Base-by-base conservation (phyloP, 495 filamentous ascomycete genomes). In the Tuber brumale region DNA sequence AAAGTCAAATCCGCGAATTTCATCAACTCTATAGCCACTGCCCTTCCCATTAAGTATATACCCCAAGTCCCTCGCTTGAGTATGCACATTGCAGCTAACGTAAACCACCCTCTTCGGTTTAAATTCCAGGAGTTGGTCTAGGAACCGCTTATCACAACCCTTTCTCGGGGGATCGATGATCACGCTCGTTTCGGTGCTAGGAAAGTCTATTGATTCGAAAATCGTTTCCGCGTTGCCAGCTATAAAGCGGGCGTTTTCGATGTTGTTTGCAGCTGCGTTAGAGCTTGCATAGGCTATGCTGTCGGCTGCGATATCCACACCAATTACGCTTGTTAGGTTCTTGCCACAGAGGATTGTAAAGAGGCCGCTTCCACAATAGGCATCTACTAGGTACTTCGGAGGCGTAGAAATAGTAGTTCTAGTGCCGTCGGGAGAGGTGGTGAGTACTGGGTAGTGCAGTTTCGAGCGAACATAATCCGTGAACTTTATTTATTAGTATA, bases 61-160 rank as follows among this genome's bases (percentile, higher is more conserved):
- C 35, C 39, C 86, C 85, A 98, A 90, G 85, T 99, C 95, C 72
- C 96, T 86, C 46, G 95, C 96, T 86, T 99, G 95, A 35, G 95
- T 97, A 81, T 98, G 96, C 74, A 98, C 96, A 83, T 99, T 98
- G 79, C 95, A 99, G 75, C 92, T 95, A 35, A 99, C 95, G 82
- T 99, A 99, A 12, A 97, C 90, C 19, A 98, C 88, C 70, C 95
- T 85, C 74, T 87, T 86, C 8, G 95, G 95, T 70, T 86, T 90
- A 79, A 90, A 97, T 31, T 83, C 81, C 35, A 97, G 82, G 76
- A 99, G 84, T 86, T 99, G 95, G 35, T 85, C 78, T 43, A 99
- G 84, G 84, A 99, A 99, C 70, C 86, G 87, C 19, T 91, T 89
- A 74, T 97, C 95, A 83, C 95, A 98, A 16, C 95, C 95, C 84